A percentile compares a stretch with the other conserved stretches of the same genome.
Evolutionary conservation across 345 rosid genomes (phyloP).

Genomic region (Noccaea caerulescens): DNA sequence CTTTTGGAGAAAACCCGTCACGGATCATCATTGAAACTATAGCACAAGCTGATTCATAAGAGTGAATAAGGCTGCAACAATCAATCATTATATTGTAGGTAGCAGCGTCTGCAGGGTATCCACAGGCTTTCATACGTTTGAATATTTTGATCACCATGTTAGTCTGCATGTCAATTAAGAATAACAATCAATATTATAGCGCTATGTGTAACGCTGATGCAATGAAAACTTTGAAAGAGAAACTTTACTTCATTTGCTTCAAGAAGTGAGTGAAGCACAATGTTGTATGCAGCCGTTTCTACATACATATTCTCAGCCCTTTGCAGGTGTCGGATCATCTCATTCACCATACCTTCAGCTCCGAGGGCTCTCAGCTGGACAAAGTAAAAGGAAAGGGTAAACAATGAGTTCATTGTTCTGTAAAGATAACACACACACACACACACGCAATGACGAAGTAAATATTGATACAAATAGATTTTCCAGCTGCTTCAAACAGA

Average conservation of each 20-base stretch:
- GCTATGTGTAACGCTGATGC: constrained; percentile 13
- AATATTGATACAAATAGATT: background rate
- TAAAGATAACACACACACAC: constrained; percentile 8
- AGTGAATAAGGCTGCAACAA: constrained; percentile 58
- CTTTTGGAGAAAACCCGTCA: constrained; percentile 58
- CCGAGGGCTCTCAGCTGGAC: constrained; percentile 78
- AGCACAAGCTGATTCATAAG: constrained; percentile 61
- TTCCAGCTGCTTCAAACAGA: constrained; percentile 8
- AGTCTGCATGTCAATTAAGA: constrained; percentile 52
- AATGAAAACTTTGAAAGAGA: constrained; percentile 27
- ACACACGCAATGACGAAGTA: constrained; percentile 6
- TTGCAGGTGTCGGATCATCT: constrained; percentile 58
- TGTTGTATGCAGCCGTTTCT: constrained; percentile 58
- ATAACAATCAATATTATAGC: constrained; percentile 24
- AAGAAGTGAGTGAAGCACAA: constrained; percentile 66
- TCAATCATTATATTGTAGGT: constrained; percentile 79
- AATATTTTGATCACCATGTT: constrained; percentile 58
- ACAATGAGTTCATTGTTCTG: background rate
- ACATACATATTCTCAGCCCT: constrained; percentile 55
- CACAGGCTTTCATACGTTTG: constrained; percentile 56
- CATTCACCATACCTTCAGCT: constrained; percentile 71
- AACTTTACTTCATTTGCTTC: constrained; percentile 63
- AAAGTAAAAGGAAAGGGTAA: constrained; percentile 17
- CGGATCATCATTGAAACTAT: constrained; percentile 81
- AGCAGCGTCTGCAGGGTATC: constrained; percentile 49